Conservation (phyloP, 1,139 yeast genomes). For the Lodderomyces oxycetoniae region DNA sequence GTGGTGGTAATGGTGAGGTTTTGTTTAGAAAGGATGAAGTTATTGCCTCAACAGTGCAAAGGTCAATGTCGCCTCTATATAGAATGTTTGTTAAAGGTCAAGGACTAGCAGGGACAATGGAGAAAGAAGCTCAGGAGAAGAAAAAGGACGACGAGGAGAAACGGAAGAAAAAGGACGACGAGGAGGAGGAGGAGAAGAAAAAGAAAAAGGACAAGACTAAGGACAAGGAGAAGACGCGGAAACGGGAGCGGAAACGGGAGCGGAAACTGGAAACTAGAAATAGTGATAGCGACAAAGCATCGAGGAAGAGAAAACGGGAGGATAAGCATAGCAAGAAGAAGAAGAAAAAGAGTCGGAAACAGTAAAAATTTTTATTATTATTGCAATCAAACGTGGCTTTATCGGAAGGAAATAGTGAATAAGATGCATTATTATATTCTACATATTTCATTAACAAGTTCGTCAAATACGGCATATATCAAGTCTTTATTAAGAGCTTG, state of each 20-base stretch:
- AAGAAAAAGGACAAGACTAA: slow-evolving; percentile 8
- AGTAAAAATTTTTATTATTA: no score
- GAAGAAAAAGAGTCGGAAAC: no score
- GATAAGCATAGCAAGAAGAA: not conserved
- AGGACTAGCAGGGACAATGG: slow-evolving; percentile 74
- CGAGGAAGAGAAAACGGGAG: not conserved
- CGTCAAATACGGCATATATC: slow-evolving; percentile 47
- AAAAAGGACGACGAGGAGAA: slow-evolving; percentile 20
- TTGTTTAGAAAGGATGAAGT: slow-evolving; percentile 39
- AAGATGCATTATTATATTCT: no score
- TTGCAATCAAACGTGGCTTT: no score
- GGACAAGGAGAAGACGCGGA: slow-evolving; percentile 13
- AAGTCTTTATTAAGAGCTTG: slow-evolving; percentile 65
- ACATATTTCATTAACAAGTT: slow-evolving; percentile 22
- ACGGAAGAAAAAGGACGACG: slow-evolving; percentile 14
- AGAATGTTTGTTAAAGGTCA: slow-evolving; percentile 82
- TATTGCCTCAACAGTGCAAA: slow-evolving; percentile 31
- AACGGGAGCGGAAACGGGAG: slow-evolving; percentile 14
- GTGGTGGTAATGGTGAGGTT: slow-evolving; percentile 20
- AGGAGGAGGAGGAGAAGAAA: slow-evolving; percentile 13
- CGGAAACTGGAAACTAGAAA: slow-evolving; percentile 14
- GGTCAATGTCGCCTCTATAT: slow-evolving; percentile 58
- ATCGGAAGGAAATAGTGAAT: no score
- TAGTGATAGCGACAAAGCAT: not conserved
- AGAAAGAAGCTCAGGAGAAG: no score